A percentile compares a stretch with the other conserved stretches of the same genome.
Conservation (phyloP, 345 rosid species). For the Eucalyptus grandis region DNA sequence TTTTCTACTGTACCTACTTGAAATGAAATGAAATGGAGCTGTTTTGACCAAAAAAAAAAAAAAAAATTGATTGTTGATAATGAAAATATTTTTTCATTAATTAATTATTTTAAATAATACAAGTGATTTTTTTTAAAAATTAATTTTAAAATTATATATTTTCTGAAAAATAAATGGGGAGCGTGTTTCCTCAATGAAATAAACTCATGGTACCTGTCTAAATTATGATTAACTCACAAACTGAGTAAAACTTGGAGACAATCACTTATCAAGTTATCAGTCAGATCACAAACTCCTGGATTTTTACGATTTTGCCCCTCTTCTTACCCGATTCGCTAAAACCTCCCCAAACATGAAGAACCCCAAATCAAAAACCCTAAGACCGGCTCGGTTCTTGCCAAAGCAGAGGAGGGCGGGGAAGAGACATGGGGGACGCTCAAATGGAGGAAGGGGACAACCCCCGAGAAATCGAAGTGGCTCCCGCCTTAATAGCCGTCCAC, state of each 20-base stretch:
- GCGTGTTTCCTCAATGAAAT: background rate
- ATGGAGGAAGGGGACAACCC: constrained; percentile 42
- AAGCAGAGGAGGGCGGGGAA: background rate
- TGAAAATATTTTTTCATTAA: too few relatives aligned
- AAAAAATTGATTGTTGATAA: too few relatives aligned
- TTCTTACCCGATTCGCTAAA: background rate
- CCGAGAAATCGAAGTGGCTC: constrained; percentile 59
- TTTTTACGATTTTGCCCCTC: background rate
- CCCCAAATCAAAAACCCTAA: background rate
- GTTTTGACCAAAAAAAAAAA: too few relatives aligned
- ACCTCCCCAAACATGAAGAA: too few relatives aligned
- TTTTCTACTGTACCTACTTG: too few relatives aligned
- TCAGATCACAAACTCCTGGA: background rate
- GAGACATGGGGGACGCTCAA: constrained; percentile 34
- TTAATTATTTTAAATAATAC: too few relatives aligned
- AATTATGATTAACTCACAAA: background rate
- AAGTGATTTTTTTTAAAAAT: too few relatives aligned
- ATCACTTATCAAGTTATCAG: background rate
- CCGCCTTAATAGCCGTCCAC: constrained; percentile 63
- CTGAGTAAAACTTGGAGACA: background rate
- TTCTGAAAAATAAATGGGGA: too few relatives aligned
- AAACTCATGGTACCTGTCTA: background rate
- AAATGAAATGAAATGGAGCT: too few relatives aligned
- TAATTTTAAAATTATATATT: too few relatives aligned
- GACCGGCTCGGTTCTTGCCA: background rate